These are phyloP conservation scores for Neurospora sp. DNA, from an alignment of 495 filamentous ascomycete species.

Conservation along the genomic window DNA sequence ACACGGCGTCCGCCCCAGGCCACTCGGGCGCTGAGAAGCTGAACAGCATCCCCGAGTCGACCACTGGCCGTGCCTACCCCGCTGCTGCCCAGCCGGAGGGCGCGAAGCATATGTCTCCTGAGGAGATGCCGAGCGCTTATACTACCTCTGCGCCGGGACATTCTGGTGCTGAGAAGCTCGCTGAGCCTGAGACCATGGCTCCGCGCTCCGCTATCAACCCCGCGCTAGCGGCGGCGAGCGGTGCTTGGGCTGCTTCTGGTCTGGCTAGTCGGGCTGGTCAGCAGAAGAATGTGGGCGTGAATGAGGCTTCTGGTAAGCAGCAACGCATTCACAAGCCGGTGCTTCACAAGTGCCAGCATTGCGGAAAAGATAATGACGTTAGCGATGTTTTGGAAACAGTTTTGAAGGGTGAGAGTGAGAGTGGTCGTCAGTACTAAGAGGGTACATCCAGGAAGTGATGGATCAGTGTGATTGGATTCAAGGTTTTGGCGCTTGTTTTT, in stretches of 20 bases:
- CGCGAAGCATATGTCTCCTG: background rate
- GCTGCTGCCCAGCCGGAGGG: background rate
- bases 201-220: background rate
- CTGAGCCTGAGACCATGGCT: background rate
- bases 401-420: background rate
- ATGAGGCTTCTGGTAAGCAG: background rate
- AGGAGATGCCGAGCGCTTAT: background rate
- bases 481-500: background rate
- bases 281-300: too few species aligned
- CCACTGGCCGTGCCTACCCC: background rate
- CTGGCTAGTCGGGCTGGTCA: too few species aligned
- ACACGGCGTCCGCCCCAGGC: background rate
- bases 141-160: background rate
- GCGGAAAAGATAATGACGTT: slow-evolving; percentile 26
- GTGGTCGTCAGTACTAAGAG: background rate
- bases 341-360: slow-evolving; percentile 22
- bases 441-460: too few species aligned
- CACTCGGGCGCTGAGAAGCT: background rate
- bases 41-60: background rate
- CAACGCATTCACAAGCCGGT: slow-evolving; percentile 5
- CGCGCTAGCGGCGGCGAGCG: slow-evolving; percentile 6
- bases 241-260: slow-evolving; percentile 15
- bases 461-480: background rate
- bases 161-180: background rate
- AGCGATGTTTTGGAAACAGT: slow-evolving; percentile 4